Evolutionary conservation across 805 yeast species (phyloP).

Genomic region (Myxozyma monticola): DNA sequence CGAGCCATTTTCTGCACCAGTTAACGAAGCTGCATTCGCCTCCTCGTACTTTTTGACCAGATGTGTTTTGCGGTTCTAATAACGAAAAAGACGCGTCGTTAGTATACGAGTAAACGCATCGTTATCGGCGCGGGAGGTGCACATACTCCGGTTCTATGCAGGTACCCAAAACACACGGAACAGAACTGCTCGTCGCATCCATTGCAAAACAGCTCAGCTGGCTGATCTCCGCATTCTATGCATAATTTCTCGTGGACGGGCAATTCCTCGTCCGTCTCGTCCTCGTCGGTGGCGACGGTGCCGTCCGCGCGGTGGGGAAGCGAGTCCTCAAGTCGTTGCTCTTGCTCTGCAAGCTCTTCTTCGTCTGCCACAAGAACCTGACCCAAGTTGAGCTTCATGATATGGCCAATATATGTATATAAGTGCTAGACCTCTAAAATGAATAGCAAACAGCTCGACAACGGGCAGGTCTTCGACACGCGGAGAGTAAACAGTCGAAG

Average conservation of each 20-base stretch:
- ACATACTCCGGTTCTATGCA: slow-evolving; percentile 63
- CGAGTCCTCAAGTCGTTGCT: slow-evolving; percentile 12
- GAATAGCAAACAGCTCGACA: too few species aligned
- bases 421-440: too few species aligned
- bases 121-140: background rate
- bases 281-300: slow-evolving; percentile 10
- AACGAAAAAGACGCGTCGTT: background rate
- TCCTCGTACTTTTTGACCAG: slow-evolving; percentile 37
- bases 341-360: slow-evolving; percentile 18
- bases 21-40: slow-evolving; percentile 24
- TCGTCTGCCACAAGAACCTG: slow-evolving; percentile 20
- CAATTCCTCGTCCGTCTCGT: slow-evolving; percentile 1
- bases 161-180: slow-evolving; percentile 64
- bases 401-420: too few species aligned
- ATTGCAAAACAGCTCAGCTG: slow-evolving; percentile 59
- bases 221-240: slow-evolving; percentile 73
- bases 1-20: slow-evolving; percentile 23
- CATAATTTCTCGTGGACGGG: slow-evolving; percentile 44
- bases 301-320: slow-evolving; percentile 3
- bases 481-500: too few species aligned
- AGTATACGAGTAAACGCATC: background rate
- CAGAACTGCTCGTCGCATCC: slow-evolving; percentile 70
- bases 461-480: too few species aligned
- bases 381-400: slow-evolving; percentile 24
- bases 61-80: slow-evolving; percentile 49